These are phyloP conservation scores for Rhizoclosmatium globosum DNA, from an alignment of 192 early-diverging fungal genomes.

Conservation along the genomic window DNA sequence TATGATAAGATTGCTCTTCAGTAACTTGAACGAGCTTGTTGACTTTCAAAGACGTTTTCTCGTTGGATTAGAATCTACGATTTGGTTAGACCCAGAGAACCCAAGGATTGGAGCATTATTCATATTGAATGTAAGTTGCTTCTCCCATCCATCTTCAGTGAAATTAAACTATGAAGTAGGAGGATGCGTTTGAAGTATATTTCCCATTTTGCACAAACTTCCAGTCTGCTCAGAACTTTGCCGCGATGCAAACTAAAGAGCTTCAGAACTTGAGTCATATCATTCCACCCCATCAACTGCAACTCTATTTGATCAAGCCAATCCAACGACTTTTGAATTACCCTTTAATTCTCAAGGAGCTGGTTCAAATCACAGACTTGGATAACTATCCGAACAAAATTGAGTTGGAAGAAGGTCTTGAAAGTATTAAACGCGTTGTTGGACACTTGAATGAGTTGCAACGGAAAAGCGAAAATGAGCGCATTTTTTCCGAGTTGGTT, in stretches of 20 bases:
- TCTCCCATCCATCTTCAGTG: background rate
- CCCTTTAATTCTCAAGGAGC: slow-evolving; percentile 82
- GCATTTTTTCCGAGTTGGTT: slow-evolving; percentile 80
- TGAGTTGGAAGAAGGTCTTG: slow-evolving; percentile 71
- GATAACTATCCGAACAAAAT: slow-evolving; percentile 51
- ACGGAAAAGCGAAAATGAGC: slow-evolving; percentile 87
- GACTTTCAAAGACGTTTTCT: slow-evolving; percentile 97
- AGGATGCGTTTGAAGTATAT: slow-evolving; percentile 59
- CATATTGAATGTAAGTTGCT: slow-evolving; percentile 65
- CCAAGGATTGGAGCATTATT: slow-evolving; percentile 92
- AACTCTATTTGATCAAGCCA: slow-evolving; percentile 94
- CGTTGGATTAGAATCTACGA: slow-evolving; percentile 82
- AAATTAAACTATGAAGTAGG: slow-evolving; percentile 17
- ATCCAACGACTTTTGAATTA: slow-evolving; percentile 99
- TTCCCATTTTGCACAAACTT: slow-evolving; percentile 97
- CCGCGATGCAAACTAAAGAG: slow-evolving; percentile 41
- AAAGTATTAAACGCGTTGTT: slow-evolving; percentile 83
- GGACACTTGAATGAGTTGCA: slow-evolving; percentile 92
- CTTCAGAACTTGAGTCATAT: slow-evolving; percentile 52
- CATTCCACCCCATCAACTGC: slow-evolving; percentile 89
- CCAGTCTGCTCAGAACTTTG: slow-evolving; percentile 55
- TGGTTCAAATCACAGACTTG: no score
- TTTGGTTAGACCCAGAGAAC: slow-evolving; percentile 77
- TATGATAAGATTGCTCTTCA: slow-evolving; percentile 84
- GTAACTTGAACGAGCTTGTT: slow-evolving; percentile 89